Evolutionary conservation across 2,329 filamentous ascomycete genomes (phyloP).

Genomic region (Neurospora crassa): DNA sequence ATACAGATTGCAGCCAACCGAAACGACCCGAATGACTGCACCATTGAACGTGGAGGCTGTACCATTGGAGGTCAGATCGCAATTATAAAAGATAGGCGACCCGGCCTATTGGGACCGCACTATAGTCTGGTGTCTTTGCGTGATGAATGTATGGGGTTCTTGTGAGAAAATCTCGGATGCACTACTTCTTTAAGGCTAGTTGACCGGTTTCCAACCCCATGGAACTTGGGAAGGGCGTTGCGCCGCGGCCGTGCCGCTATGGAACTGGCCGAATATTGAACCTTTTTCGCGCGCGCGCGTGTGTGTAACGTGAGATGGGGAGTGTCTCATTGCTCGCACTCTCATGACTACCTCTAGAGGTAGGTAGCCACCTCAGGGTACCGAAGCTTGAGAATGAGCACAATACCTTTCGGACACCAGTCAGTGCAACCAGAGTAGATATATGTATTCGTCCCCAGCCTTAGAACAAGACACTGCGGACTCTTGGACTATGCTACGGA

Average conservation of each 20-base stretch:
- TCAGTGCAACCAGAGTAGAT: not conserved
- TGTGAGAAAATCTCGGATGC: not conserved
- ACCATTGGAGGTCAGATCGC: not conserved
- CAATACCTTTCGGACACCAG: not conserved
- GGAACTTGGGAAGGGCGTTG: not conserved
- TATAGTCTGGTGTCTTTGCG: not conserved
- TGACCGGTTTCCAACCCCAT: not conserved
- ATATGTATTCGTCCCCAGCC: not conserved
- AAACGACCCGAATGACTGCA: not conserved
- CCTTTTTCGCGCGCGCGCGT: not conserved
- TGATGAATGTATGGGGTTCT: not conserved
- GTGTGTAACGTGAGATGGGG: not conserved
- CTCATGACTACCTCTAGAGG: not conserved
- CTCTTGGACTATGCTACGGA: not conserved
- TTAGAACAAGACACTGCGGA: not conserved
- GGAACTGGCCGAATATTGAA: not conserved
- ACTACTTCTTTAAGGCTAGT: not conserved
- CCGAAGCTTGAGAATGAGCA: not conserved
- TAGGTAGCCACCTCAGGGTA: not conserved
- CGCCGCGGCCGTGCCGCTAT: not conserved
- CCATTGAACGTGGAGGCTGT: not conserved
- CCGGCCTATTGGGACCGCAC: not conserved
- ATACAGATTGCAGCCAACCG: not conserved
- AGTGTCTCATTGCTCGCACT: not conserved
- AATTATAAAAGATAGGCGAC: not conserved